phyloP scores from a whole-genome alignment of 192 early-diverging fungal genomes.

The Backusella sp. region DNA sequence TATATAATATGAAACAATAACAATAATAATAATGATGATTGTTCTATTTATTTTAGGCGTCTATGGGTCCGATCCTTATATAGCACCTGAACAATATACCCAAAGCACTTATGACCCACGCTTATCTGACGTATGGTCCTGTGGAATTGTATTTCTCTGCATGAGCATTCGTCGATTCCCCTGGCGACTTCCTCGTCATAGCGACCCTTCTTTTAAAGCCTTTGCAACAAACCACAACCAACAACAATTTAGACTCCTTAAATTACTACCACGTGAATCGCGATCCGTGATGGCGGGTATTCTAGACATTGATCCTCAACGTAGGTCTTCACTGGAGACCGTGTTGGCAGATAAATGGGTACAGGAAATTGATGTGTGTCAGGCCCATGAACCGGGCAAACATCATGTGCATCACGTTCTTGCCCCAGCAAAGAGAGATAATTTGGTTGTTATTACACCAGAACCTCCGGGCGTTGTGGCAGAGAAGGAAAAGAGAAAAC shows the following conservation, averaged over 20 bases:
- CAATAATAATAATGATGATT: not conserved
- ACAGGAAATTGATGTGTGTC: constrained; percentile 60
- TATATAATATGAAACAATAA: not conserved
- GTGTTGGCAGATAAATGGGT: constrained; percentile 80
- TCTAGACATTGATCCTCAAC: constrained; percentile 58
- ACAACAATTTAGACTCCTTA: constrained; percentile 50
- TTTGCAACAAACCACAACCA: constrained; percentile 43
- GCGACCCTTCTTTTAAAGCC: constrained; percentile 62
- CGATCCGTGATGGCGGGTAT: constrained; percentile 62
- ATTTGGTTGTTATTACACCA: constrained; percentile 29
- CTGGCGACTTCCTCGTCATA: constrained; percentile 55
- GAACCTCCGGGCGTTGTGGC: constrained; percentile 36
- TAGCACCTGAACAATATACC: constrained; percentile 84
- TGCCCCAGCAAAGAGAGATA: constrained; percentile 3
- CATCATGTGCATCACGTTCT: constrained; percentile 39
- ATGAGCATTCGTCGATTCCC: constrained; percentile 70
- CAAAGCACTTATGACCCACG: constrained; percentile 78
- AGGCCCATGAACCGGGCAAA: constrained; percentile 15
- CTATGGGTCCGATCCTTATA: constrained; percentile 92
- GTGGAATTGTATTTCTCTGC: constrained; percentile 85
- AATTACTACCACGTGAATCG: constrained; percentile 60
- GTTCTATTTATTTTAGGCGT: constrained; percentile 62
- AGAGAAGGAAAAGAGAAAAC: constrained; percentile 40
- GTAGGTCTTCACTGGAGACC: constrained; percentile 59
- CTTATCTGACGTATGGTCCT: constrained; percentile 84